A percentile compares a stretch with the other conserved stretches of the same genome.
Conservation (phyloP, 2,329 filamentous ascomycete genomes). For the Chalaropsis thielavioides region DNA sequence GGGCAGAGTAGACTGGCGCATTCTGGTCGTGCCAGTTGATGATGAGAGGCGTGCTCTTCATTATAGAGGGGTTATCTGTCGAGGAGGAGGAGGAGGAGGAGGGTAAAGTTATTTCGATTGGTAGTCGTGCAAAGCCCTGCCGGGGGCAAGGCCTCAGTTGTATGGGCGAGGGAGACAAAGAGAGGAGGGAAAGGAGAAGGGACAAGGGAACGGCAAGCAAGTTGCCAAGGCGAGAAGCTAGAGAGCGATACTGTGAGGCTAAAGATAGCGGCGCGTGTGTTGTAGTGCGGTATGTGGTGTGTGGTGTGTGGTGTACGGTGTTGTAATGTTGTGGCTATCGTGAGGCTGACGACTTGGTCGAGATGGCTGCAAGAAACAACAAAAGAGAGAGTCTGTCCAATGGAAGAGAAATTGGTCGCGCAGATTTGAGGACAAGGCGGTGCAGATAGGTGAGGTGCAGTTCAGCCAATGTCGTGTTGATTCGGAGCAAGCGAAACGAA, state of each 20-base stretch:
- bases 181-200: not conserved
- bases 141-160: conserved; percentile 14
- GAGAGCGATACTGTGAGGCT: not conserved
- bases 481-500: conserved; percentile 2
- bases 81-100: too few relatives aligned
- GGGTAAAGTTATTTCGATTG: not conserved
- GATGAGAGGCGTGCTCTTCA: conserved; percentile 93
- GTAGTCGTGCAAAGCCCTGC: conserved; percentile 15
- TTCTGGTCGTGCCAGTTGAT: conserved; percentile 99
- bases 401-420: not conserved
- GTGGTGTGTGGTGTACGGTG: not conserved
- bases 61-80: conserved; percentile 31
- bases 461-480: not conserved
- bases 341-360: not conserved
- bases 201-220: not conserved
- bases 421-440: not conserved
- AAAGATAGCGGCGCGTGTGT: not conserved
- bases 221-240: not conserved
- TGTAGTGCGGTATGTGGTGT: not conserved
- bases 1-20: conserved; percentile 89
- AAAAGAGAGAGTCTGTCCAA: not conserved
- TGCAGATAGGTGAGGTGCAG: not conserved
- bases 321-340: not conserved
- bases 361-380: not conserved
- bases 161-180: not conserved